A percentile compares a stretch with the other conserved stretches of the same genome.
Evolutionary conservation across 306 rosid genomes (phyloP).

Genomic region (Quercus dentata): DNA sequence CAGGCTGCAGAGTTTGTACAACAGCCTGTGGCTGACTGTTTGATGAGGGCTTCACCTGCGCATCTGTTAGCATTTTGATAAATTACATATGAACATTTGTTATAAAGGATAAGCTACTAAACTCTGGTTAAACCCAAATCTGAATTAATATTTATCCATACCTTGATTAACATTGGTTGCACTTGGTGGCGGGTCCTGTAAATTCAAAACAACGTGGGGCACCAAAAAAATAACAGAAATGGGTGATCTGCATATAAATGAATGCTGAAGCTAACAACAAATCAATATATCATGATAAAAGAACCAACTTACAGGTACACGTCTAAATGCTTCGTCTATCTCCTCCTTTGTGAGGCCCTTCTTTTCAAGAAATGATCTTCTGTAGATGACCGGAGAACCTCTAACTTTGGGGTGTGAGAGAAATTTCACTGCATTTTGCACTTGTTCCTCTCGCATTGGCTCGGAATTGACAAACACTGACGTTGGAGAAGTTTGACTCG

Average conservation of each 20-base stretch:
- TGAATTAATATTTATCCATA: constrained; percentile 13
- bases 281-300: not conserved
- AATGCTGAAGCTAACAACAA: not conserved
- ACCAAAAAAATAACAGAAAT: constrained; percentile 13
- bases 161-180: constrained; percentile 66
- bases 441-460: constrained; percentile 91
- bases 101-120: not conserved
- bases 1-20: constrained; percentile 53
- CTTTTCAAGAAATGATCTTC: constrained; percentile 89
- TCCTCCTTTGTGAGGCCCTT: constrained; percentile 96
- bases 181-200: constrained; percentile 72
- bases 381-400: constrained; percentile 84
- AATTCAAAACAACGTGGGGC: constrained; percentile 13
- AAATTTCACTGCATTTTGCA: constrained; percentile 91
- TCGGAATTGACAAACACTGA: constrained; percentile 80
- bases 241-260: constrained; percentile 1
- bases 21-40: constrained; percentile 50
- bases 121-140: constrained; percentile 16
- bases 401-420: constrained; percentile 85
- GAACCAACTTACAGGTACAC: constrained; percentile 70
- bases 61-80: constrained; percentile 45
- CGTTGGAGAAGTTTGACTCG: constrained; percentile 41
- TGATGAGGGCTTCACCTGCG: constrained; percentile 43
- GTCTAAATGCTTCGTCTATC: constrained; percentile 95
- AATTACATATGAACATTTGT: constrained; percentile 17